Evolutionary conservation across 345 rosid genomes (phyloP), one percentile per base, ranked within the genome.

Genomic region (Arabidopsis thaliana): DNA sequence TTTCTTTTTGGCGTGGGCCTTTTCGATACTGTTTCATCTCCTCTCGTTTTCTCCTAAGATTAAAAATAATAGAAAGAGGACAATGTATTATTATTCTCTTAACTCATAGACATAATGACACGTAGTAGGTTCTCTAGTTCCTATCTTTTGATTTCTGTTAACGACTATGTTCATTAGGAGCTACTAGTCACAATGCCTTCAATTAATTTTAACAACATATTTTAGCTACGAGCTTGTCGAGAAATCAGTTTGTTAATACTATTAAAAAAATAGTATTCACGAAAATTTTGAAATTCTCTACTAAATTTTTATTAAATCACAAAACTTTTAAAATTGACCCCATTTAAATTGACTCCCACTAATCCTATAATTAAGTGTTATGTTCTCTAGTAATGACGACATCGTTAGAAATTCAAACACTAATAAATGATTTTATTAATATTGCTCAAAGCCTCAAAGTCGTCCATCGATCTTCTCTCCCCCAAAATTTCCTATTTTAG

Each of bases 401-500:
- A 20, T 33, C 3, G 42, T 58, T 58, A 7, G 13, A 44, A 63
- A n/a, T 63, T 65, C 58, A 65, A 65, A 34, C 20, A 45, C 33
- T 8, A 65, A 65, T 6, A 7, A 49, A 9, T 10, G 33, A 4
- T 1, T n/a, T 24, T 9, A 24, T 16, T 16, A 46, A 9, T 45
- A 56, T 45, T 33, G 23, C 65, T 24, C 48, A 44, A 20, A 33
- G 40, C 20, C 20, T 16, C 20, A 16, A 16, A 16, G 20, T 16
- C 20, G 20, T 46, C 14, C 33, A 33, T 48, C 20, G n/a, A 30
- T 74, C 50, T 45, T 33, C 60, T 67, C 56, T 32, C 74, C 32
- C 57, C 63, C 30, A 37, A 49, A 12, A 13, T 32, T 75, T 75
- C 6, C 38, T 68, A 60, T 41, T 61, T 60, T 40, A 52, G 69